phyloP scores from a whole-genome alignment of 2,329 filamentous ascomycete genomes.

The Epichloe amarillans region DNA sequence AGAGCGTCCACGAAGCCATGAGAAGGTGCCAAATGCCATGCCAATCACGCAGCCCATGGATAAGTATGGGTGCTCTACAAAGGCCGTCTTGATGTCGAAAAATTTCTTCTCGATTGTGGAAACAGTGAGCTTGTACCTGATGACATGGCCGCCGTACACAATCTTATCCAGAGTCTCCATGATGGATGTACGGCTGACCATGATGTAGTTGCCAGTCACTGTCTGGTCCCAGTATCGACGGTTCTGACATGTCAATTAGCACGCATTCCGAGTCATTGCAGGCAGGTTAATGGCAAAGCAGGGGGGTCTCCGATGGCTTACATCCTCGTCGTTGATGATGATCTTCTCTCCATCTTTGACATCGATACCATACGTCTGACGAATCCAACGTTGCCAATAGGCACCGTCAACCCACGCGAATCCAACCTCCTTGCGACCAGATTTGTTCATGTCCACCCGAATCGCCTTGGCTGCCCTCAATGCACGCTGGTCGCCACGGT shows the following conservation, averaged over 20 bases:
- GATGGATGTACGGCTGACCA: conserved; percentile 79
- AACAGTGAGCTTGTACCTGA: conserved; percentile 67
- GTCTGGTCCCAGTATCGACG: conserved; percentile 92
- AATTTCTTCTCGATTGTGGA: conserved; percentile 59
- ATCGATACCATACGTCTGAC: conserved; percentile 87
- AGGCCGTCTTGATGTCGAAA: conserved; percentile 47
- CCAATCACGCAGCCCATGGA: conserved; percentile 44
- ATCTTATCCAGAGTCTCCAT: conserved; percentile 72
- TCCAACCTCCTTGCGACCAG: conserved; percentile 74
- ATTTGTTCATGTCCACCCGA: conserved; percentile 78
- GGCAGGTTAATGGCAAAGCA: not conserved
- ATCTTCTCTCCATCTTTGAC: conserved; percentile 80
- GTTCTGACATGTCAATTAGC: conserved; percentile 40
- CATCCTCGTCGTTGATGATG: conserved; percentile 93
- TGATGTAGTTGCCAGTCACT: conserved; percentile 77
- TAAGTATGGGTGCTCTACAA: conserved; percentile 46
- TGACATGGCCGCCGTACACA: conserved; percentile 52
- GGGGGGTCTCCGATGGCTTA: conserved; percentile 35
- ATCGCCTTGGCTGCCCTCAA: conserved; percentile 80
- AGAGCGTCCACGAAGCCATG: conserved; percentile 41
- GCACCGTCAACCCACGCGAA: conserved; percentile 97
- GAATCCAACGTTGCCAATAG: conserved; percentile 96
- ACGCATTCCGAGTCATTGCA: not conserved
- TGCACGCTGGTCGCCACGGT: conserved; percentile 79
- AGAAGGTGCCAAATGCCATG: conserved; percentile 36